Conservation (phyloP, 73 alveolate genomes). For the Tetrahymena malaccensis region DNA sequence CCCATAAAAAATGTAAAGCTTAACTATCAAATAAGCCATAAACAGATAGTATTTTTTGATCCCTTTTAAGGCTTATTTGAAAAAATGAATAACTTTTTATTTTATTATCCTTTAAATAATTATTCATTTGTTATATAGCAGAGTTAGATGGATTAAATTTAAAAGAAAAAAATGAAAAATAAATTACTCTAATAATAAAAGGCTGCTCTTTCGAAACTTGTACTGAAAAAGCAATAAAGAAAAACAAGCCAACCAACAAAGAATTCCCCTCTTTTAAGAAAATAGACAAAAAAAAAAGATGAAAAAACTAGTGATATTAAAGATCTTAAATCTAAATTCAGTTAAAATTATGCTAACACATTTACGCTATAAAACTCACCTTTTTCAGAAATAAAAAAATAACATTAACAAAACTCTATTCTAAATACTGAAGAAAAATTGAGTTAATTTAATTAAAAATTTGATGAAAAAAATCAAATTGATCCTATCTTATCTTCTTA, state of each 20-base stretch:
- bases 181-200: background rate
- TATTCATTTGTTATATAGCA: background rate
- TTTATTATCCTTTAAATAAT: background rate
- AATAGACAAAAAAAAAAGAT: background rate
- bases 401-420: background rate
- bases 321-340: background rate
- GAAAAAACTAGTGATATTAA: background rate
- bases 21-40: background rate
- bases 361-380: background rate
- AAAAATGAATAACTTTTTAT: background rate
- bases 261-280: background rate
- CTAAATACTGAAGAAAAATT: background rate
- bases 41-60: background rate
- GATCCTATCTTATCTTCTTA: background rate
- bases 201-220: background rate
- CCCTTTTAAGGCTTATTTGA: background rate
- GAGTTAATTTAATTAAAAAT: background rate
- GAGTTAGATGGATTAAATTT: background rate
- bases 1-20: background rate
- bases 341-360: background rate
- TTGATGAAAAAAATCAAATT: background rate
- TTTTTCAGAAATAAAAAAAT: background rate
- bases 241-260: background rate
- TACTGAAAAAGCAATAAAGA: background rate
- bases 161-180: background rate